phyloP scores from a whole-genome alignment of 169 alveolate genomes.

The Plasmodium adleri region DNA sequence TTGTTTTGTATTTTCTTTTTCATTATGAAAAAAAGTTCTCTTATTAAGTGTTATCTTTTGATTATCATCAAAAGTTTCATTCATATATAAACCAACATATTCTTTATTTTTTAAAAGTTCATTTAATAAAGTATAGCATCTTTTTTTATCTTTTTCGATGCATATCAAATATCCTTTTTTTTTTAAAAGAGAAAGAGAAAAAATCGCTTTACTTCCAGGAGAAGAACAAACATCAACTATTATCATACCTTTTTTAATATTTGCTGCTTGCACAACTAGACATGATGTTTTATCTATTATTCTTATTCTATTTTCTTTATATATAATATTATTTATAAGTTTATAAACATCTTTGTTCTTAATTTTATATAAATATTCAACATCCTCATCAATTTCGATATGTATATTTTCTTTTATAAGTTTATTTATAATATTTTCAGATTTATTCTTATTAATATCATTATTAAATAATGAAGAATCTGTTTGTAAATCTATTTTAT shows the following conservation, averaged over 20 bases:
- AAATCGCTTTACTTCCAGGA: conserved; percentile 76
- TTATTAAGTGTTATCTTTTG: conserved; percentile 13
- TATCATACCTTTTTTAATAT: conserved; percentile 59
- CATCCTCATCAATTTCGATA: conserved; percentile 67
- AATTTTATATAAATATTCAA: conserved; percentile 36
- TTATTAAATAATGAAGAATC: background rate
- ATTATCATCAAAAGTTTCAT: conserved; percentile 33
- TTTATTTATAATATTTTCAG: background rate
- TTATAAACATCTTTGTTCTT: conserved; percentile 8
- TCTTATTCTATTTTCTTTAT: conserved; percentile 44
- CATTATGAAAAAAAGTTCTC: conserved; percentile 4
- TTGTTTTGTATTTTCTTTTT: background rate
- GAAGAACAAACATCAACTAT: conserved; percentile 72
- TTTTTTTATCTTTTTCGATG: conserved; percentile 51
- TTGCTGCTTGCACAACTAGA: conserved; percentile 61
- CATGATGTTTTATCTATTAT: conserved; percentile 73
- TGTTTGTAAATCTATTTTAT: too few species aligned
- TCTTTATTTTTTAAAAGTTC: conserved; percentile 62
- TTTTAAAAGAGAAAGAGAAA: conserved; percentile 9
- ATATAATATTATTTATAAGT: conserved; percentile 14
- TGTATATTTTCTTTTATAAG: conserved; percentile 4
- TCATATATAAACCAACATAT: conserved; percentile 22
- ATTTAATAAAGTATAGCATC: conserved; percentile 56
- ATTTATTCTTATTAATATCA: background rate
- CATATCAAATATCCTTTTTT: conserved; percentile 70